phyloP scores from a whole-genome alignment of 2,329 filamentous ascomycete species.

The Grosmannia huntii region DNA sequence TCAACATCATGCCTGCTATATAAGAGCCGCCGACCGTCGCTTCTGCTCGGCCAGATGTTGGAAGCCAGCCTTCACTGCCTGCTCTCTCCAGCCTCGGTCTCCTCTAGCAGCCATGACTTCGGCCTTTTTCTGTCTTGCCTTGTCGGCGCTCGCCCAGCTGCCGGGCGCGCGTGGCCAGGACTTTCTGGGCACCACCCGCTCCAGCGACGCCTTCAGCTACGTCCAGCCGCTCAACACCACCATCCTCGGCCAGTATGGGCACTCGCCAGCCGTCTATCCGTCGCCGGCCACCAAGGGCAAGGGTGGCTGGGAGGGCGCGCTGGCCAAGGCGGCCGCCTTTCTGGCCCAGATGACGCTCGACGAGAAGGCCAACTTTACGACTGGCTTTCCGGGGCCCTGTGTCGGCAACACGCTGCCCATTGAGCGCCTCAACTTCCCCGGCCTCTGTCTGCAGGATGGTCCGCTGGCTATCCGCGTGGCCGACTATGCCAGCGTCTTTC shows the following conservation, averaged over 20 bases:
- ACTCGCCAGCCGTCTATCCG: neutral
- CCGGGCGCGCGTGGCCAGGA: neutral
- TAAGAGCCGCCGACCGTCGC: neutral
- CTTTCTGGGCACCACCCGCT: neutral
- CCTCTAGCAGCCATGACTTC: neutral
- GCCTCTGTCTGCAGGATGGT: conserved; percentile 56
- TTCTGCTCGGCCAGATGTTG: neutral
- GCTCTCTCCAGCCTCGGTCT: neutral
- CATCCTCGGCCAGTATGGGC: neutral
- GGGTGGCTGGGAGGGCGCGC: neutral
- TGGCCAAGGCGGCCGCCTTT: neutral
- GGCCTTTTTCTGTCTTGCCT: neutral
- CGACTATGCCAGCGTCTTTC: conserved; percentile 35
- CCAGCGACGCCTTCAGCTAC: neutral
- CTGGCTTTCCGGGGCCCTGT: conserved; percentile 10
- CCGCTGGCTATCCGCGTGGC: conserved; percentile 48
- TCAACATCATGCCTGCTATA: too few species aligned
- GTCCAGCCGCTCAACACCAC: conserved; percentile 2
- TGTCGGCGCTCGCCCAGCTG: neutral
- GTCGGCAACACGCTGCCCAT: conserved; percentile 29
- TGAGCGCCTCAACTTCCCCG: conserved; percentile 41
- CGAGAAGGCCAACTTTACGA: neutral
- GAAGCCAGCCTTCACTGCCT: neutral
- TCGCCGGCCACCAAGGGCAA: neutral
- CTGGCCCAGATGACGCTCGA: neutral